These are phyloP conservation scores for Rhizoclosmatium globosum DNA, from an alignment of 192 early-diverging fungal species.

Conservation along the genomic window DNA sequence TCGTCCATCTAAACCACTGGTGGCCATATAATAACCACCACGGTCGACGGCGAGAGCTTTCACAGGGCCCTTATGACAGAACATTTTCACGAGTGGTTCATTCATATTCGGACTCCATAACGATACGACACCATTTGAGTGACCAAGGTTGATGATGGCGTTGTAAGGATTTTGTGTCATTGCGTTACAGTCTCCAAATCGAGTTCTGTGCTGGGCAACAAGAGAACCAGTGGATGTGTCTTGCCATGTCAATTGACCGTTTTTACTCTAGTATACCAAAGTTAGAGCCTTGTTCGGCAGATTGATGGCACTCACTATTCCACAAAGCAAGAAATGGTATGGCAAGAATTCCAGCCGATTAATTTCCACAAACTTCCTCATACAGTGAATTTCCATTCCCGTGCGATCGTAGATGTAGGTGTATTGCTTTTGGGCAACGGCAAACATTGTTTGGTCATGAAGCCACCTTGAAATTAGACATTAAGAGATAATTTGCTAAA, in stretches of 20 bases:
- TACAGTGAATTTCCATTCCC: slow-evolving; percentile 89
- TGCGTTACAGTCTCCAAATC: slow-evolving; percentile 79
- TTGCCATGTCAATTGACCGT: slow-evolving; percentile 88
- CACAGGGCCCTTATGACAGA: slow-evolving; percentile 89
- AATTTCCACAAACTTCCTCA: slow-evolving; percentile 83
- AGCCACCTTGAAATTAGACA: slow-evolving; percentile 73
- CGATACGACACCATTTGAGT: slow-evolving; percentile 81
- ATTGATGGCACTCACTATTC: slow-evolving; percentile 59
- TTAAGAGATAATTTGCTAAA: background rate
- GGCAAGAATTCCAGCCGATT: slow-evolving; percentile 89
- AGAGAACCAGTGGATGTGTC: slow-evolving; percentile 91
- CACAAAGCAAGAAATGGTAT: slow-evolving; percentile 89
- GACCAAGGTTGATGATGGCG: slow-evolving; percentile 91
- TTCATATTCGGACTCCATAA: slow-evolving; percentile 90
- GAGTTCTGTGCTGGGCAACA: slow-evolving; percentile 80
- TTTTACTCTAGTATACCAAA: slow-evolving; percentile 63
- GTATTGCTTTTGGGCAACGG: slow-evolving; percentile 94
- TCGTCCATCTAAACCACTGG: slow-evolving; percentile 87
- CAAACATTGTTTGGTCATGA: slow-evolving; percentile 93
- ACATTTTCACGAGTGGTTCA: slow-evolving; percentile 90
- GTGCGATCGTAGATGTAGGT: slow-evolving; percentile 94
- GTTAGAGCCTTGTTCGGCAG: background rate
- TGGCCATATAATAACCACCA: slow-evolving; percentile 83
- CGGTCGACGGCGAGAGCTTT: slow-evolving; percentile 84
- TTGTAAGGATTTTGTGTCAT: slow-evolving; percentile 93